Conservation (phyloP, 2,329 filamentous ascomycete species). For the Hirsutella minnesotensis region DNA sequence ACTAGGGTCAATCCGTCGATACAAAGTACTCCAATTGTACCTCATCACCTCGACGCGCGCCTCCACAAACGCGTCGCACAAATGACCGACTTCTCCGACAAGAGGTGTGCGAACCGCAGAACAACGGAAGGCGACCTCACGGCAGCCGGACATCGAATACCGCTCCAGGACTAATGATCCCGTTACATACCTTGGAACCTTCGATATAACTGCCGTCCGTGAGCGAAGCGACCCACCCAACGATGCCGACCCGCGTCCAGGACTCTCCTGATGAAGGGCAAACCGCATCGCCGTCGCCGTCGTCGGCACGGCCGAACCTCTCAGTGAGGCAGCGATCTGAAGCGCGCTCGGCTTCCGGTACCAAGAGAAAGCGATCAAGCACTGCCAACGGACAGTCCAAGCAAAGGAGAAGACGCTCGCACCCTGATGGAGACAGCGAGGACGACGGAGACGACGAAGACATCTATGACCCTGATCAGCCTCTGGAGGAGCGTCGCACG, state of each 20-base stretch:
- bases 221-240: no score
- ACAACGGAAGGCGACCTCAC: no score
- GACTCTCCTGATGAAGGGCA: conserved; percentile 9
- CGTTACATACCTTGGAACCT: no score
- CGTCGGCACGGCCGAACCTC: conserved; percentile 10
- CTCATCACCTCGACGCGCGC: no score
- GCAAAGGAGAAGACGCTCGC: conserved; percentile 9
- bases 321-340: conserved; percentile 14
- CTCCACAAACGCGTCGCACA: no score
- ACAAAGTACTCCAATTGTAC: no score
- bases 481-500: conserved; percentile 57
- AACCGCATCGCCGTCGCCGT: conserved; percentile 7
- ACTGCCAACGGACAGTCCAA: conserved; percentile 12
- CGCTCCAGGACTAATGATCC: no score
- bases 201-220: no score
- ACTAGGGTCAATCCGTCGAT: no score
- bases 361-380: conserved; percentile 20
- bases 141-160: no score
- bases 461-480: conserved; percentile 73
- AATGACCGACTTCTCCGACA: no score
- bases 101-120: no score
- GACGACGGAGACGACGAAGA: conserved; percentile 17
- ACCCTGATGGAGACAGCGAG: conserved; percentile 7
- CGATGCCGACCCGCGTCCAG: conserved; percentile 15
- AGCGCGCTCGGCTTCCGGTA: conserved; percentile 10